Evolutionary conservation across 176 grass and related monocot genomes (phyloP).

Genomic region (Aechmea fasciata): DNA sequence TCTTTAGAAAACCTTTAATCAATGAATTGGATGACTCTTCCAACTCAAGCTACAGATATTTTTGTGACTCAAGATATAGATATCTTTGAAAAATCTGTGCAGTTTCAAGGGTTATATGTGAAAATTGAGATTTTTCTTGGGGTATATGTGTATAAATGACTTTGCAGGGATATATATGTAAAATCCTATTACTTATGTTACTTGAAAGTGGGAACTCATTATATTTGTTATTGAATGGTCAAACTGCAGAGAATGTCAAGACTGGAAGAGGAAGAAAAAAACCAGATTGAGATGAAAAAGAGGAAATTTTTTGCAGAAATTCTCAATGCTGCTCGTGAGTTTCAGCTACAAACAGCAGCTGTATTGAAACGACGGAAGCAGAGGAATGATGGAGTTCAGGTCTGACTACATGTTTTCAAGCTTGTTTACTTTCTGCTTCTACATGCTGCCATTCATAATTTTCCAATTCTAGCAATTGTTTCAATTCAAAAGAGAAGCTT

Average conservation of each 20-base stretch:
- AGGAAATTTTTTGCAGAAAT: slow-evolving; percentile 97
- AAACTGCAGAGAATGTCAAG: slow-evolving; percentile 71
- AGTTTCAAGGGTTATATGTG: no score
- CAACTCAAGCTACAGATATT: no score
- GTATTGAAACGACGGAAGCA: slow-evolving; percentile 85
- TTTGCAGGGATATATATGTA: no score
- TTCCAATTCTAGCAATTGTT: neutral
- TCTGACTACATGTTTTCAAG: slow-evolving; percentile 21
- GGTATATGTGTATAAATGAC: no score
- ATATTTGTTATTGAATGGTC: slow-evolving; percentile 12
- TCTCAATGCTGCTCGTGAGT: slow-evolving; percentile 89
- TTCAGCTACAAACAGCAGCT: slow-evolving; percentile 54
- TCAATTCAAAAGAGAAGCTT: neutral
- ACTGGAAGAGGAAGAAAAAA: slow-evolving; percentile 95
- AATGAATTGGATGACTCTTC: no score
- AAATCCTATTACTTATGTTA: neutral
- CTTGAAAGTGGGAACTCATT: slow-evolving; percentile 1
- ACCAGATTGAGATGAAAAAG: slow-evolving; percentile 66
- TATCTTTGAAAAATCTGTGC: no score
- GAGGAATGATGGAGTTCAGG: slow-evolving; percentile 91
- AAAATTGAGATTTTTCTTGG: no score
- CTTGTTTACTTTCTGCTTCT: neutral
- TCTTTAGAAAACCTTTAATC: no score
- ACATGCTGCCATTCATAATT: neutral
- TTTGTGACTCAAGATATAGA: no score